Evolutionary conservation across 2,329 filamentous ascomycete species (phyloP).

Genomic region (Arthrinium phaeospermum): DNA sequence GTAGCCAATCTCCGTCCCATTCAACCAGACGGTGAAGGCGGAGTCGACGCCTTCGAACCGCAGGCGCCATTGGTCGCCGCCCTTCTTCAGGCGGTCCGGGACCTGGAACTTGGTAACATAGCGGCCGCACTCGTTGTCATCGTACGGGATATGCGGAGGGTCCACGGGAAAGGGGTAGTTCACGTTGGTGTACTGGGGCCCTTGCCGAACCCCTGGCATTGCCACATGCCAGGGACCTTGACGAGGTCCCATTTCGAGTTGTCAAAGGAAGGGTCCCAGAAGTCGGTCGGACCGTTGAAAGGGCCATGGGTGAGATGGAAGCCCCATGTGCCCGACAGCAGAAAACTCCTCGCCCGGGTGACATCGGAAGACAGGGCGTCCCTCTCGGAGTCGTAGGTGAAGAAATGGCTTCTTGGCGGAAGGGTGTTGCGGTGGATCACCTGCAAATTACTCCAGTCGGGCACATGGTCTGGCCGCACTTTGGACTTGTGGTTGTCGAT

Average conservation of each 20-base stretch:
- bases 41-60: slow-evolving; percentile 78
- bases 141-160: slow-evolving; percentile 67
- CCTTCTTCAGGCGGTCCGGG: slow-evolving; percentile 47
- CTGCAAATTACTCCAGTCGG: slow-evolving; percentile 67
- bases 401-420: slow-evolving; percentile 61
- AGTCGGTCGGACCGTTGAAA: slow-evolving; percentile 49
- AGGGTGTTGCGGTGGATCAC: slow-evolving; percentile 66
- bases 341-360: slow-evolving; percentile 44
- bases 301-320: slow-evolving; percentile 56
- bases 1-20: slow-evolving; percentile 71
- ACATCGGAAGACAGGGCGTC: slow-evolving; percentile 53
- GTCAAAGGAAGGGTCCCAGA: slow-evolving; percentile 45
- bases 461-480: slow-evolving; percentile 41
- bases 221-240: slow-evolving; percentile 70
- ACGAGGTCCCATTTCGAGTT: slow-evolving; percentile 51
- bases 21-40: slow-evolving; percentile 74
- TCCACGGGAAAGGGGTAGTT: slow-evolving; percentile 67
- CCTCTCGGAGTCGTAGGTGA: slow-evolving; percentile 53
- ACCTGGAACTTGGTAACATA: slow-evolving; percentile 65
- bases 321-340: slow-evolving; percentile 61
- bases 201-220: slow-evolving; percentile 67
- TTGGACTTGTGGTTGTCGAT: neutral
- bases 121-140: slow-evolving; percentile 69
- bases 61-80: slow-evolving; percentile 64
- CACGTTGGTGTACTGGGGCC: slow-evolving; percentile 68